phyloP scores from a whole-genome alignment of 2,329 filamentous ascomycete genomes.

The Bipolaris bicolor region DNA sequence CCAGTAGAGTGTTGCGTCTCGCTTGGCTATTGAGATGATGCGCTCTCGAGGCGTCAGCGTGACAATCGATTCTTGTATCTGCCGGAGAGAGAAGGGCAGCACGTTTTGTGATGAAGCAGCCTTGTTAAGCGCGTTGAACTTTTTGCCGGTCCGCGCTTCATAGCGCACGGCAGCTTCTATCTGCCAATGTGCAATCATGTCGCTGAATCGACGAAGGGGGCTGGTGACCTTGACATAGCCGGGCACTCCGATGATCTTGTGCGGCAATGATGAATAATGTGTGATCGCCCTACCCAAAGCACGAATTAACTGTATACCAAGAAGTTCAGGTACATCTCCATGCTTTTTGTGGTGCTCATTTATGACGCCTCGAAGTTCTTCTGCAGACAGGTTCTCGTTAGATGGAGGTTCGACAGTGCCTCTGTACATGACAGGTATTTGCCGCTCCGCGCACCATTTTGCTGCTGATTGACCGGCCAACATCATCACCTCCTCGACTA shows the following conservation, averaged over 20 bases:
- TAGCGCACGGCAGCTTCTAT: slow-evolving; percentile 66
- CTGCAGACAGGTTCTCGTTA: slow-evolving; percentile 14
- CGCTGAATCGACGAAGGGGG: slow-evolving; percentile 65
- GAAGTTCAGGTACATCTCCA: slow-evolving; percentile 41
- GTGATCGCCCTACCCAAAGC: slow-evolving; percentile 52
- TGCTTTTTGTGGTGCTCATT: slow-evolving; percentile 46
- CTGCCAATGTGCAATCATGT: slow-evolving; percentile 68
- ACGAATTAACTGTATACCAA: slow-evolving; percentile 52
- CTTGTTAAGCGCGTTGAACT: slow-evolving; percentile 41
- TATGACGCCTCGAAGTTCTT: slow-evolving; percentile 44
- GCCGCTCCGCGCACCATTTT: slow-evolving; percentile 58
- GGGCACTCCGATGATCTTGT: slow-evolving; percentile 59
- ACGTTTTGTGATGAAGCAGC: slow-evolving; percentile 46
- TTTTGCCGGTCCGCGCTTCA: slow-evolving; percentile 56
- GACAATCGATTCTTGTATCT: slow-evolving; percentile 58
- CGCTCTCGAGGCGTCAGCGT: slow-evolving; percentile 53
- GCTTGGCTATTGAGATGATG: slow-evolving; percentile 51
- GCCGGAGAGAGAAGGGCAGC: slow-evolving; percentile 59
- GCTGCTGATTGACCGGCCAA: slow-evolving; percentile 60
- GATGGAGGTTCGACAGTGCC: slow-evolving; percentile 44
- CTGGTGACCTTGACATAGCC: slow-evolving; percentile 65
- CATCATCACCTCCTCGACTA: slow-evolving; percentile 58
- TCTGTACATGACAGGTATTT: slow-evolving; percentile 59
- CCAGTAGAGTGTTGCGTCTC: slow-evolving; percentile 56
- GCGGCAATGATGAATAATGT: slow-evolving; percentile 55